Base-by-base conservation (phyloP, 139 green algal genomes). In the Chlamydomonas eustigma region DNA sequence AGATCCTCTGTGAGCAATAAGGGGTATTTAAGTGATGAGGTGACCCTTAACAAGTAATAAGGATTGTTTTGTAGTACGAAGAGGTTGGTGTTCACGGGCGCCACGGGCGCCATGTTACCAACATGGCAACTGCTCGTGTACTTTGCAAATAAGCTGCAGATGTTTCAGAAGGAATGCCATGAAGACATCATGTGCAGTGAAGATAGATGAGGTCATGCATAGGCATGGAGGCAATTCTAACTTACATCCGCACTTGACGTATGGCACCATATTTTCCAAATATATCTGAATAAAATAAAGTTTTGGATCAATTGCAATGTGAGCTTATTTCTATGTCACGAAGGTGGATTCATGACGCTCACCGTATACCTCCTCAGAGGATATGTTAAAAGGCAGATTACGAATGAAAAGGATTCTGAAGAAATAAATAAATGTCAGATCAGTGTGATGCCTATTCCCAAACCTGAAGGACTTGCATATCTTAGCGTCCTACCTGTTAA, bases 361-460 rank as follows among this genome's bases (percentile, higher is more conserved):
- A 71, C 51, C 73, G 37, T 77, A 80, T 38, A 93, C 81, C 80
- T 98, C 96, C 3, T 99, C 95, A 1, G 89, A 79, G 0, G 87
- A 91, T 58, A 99, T 98, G 77, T 96, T 97, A 80, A 98, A 99
- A 0, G 96, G 96, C 50, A 99, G 85, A 83, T 99, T 99, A 8
- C 96, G 77, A 1, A 97, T 86, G 50, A 93, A 97, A 1, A 97
- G 75, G 1, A 92, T 78, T 65, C 92, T 90, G 79, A 89, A 91
- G 51, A 91, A 87, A 80, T 5, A 24, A 8, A 4, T 36, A 50
- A 28, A 32, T 50, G n/a, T 33, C 1, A 3, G 5, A 67, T 37
- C 39, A 33, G 37, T 50, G 5, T 35, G 18, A 3, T 12, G 64
- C 35, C 28, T 3, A 35, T 30, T 34, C 30, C 39, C 12, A n/a